Conservation (phyloP, 2,329 filamentous ascomycete genomes). For the Ophiostoma ulmi region DNA sequence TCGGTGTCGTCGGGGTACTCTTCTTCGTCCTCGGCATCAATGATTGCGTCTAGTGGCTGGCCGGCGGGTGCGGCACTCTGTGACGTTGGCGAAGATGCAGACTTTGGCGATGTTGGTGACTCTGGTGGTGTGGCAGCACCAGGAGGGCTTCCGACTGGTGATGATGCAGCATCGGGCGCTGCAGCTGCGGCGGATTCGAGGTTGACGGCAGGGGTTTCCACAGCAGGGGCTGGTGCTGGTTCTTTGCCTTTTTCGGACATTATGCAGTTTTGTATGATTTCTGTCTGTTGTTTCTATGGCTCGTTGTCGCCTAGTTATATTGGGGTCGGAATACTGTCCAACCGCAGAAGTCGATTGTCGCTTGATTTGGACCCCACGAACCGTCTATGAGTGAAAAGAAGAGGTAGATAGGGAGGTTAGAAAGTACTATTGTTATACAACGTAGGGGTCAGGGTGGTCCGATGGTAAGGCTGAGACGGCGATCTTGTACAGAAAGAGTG, state of each 20-base stretch:
- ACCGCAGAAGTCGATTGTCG: not conserved
- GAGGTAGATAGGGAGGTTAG: not conserved
- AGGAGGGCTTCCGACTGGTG: not conserved
- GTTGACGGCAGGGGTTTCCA: not conserved
- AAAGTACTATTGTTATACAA: no score
- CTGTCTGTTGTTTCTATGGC: not conserved
- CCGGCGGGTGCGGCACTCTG: not conserved
- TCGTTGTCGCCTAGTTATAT: not conserved
- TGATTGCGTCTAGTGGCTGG: conserved; percentile 3
- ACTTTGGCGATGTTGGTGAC: not conserved
- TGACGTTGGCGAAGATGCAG: not conserved
- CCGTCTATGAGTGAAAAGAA: not conserved
- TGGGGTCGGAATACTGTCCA: not conserved
- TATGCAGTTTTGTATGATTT: not conserved
- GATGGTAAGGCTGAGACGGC: not conserved
- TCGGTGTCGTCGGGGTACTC: conserved; percentile 20
- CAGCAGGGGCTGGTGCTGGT: not conserved
- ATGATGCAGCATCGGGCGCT: not conserved
- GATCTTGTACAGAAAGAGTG: not conserved
- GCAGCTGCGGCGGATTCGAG: not conserved
- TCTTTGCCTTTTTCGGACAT: not conserved
- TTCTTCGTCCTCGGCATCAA: conserved; percentile 22
- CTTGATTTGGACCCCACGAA: not conserved
- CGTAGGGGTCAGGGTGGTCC: not conserved
- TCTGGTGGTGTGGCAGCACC: not conserved